These are phyloP conservation scores for Lentinula sp. DNA, from an alignment of 768 basidiomycete species.

Conservation along the genomic window DNA sequence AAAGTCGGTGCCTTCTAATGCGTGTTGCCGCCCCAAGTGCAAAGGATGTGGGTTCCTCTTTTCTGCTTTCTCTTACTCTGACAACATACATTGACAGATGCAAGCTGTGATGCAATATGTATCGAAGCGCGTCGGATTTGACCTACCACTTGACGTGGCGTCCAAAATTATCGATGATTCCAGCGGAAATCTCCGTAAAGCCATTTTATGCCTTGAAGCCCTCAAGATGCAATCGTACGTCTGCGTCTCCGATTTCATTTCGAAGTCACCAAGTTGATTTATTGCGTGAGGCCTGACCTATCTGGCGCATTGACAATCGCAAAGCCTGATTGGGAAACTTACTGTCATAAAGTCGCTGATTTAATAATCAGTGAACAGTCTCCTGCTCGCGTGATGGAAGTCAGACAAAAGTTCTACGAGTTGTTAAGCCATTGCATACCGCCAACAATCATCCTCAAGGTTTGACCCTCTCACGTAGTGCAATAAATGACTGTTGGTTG, in stretches of 20 bases:
- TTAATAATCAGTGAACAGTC: conserved; percentile 86
- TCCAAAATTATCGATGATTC: conserved; percentile 76
- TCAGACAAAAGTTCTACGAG: conserved; percentile 91
- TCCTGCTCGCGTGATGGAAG: conserved; percentile 85
- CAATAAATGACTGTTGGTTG: not conserved
- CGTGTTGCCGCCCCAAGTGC: conserved; percentile 83
- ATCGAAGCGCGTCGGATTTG: conserved; percentile 72
- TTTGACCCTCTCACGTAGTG: conserved; percentile 22
- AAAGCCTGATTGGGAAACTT: conserved; percentile 99
- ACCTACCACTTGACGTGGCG: conserved; percentile 73
- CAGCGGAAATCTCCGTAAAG: conserved; percentile 90
- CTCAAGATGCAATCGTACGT: conserved; percentile 93
- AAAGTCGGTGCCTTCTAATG: conserved; percentile 89
- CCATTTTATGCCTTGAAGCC: conserved; percentile 90
- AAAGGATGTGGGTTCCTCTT: conserved; percentile 52
- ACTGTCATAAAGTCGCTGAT: conserved; percentile 89
- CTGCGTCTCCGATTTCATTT: not conserved
- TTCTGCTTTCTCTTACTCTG: not conserved
- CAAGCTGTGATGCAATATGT: conserved; percentile 70
- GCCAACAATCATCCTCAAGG: conserved; percentile 87
- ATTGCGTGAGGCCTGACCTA: conserved; percentile 62
- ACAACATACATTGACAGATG: conserved; percentile 52
- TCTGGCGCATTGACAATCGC: conserved; percentile 76
- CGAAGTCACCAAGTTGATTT: not conserved
- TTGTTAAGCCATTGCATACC: conserved; percentile 96